Evolutionary conservation across 257 asterid species (phyloP).

Genomic region (Parsonsia alboflavescens): DNA sequence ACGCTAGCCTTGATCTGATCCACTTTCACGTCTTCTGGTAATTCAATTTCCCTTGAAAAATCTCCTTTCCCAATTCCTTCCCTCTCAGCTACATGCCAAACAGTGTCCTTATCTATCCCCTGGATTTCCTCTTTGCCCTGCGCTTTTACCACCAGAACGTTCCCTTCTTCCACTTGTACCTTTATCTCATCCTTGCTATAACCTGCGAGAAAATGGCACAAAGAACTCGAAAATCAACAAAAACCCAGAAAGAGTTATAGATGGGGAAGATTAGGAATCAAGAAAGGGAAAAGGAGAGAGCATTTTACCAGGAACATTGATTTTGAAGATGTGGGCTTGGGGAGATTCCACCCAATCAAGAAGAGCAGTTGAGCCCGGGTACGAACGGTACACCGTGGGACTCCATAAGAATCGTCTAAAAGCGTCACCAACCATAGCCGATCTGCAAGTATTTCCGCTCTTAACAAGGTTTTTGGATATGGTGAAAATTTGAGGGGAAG

Average conservation of each 20-base stretch:
- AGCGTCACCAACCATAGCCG: slow-evolving; percentile 68
- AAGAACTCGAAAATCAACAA: no score
- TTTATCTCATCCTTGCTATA: slow-evolving; percentile 58
- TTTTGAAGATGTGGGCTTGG: slow-evolving; percentile 61
- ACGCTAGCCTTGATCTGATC: slow-evolving; percentile 75
- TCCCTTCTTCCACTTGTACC: slow-evolving; percentile 74
- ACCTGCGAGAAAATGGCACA: slow-evolving; percentile 35
- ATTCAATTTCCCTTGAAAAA: slow-evolving; percentile 55
- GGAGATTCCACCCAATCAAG: slow-evolving; percentile 77
- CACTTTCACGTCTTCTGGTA: slow-evolving; percentile 69
- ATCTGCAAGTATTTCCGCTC: not conserved
- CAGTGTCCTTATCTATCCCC: slow-evolving; percentile 43
- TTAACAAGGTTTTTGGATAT: not conserved
- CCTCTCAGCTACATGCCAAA: slow-evolving; percentile 92
- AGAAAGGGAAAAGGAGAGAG: not conserved
- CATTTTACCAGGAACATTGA: slow-evolving; percentile 61
- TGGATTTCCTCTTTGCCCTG: slow-evolving; percentile 42
- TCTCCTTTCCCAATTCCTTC: slow-evolving; percentile 32
- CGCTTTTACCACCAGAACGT: slow-evolving; percentile 50
- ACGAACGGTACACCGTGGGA: slow-evolving; percentile 40
- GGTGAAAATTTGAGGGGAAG: not conserved
- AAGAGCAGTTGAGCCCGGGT: slow-evolving; percentile 55
- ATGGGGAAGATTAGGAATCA: not conserved
- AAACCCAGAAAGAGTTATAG: no score
- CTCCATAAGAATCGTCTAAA: slow-evolving; percentile 51